Percentiles rank a stretch among this genome's conserved stretches.
Conservation (phyloP, 2,329 filamentous ascomycete genomes). For the Fusarium coicis region DNA sequence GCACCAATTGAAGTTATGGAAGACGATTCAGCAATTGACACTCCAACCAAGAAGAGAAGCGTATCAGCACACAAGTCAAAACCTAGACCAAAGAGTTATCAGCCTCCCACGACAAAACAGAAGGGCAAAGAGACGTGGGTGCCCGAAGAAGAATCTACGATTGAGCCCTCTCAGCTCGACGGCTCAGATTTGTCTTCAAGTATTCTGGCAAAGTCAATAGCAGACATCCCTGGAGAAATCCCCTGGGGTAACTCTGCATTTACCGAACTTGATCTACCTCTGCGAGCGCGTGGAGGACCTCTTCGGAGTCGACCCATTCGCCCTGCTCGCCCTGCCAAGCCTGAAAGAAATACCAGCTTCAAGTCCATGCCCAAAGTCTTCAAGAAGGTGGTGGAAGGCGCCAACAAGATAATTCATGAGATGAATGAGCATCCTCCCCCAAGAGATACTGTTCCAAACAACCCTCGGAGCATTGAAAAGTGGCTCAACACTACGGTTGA, state of each 20-base stretch:
- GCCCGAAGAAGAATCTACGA: conserved; percentile 45
- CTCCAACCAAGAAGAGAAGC: conserved; percentile 52
- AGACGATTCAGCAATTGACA: conserved; percentile 52
- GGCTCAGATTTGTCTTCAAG: conserved; percentile 51
- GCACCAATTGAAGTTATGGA: conserved; percentile 48
- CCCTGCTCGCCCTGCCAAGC: conserved; percentile 50
- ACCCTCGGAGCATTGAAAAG: conserved; percentile 72
- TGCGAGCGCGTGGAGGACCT: conserved; percentile 55
- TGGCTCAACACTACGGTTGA: conserved; percentile 73
- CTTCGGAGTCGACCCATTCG: conserved; percentile 54
- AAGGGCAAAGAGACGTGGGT: conserved; percentile 46
- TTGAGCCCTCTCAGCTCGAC: conserved; percentile 41
- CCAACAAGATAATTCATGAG: conserved; percentile 73
- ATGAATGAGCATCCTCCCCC: conserved; percentile 62
- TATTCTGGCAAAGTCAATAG: conserved; percentile 62
- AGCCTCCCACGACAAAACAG: conserved; percentile 31
- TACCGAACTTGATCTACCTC: conserved; percentile 69
- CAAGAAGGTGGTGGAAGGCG: conserved; percentile 72
- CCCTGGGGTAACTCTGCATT: conserved; percentile 75
- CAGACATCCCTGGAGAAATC: conserved; percentile 67
- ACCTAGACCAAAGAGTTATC: conserved; percentile 42
- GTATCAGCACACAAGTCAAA: conserved; percentile 43
- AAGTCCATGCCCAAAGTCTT: conserved; percentile 70
- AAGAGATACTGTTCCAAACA: conserved; percentile 60
- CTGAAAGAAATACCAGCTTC: conserved; percentile 66